Evolutionary conservation across 768 basidiomycete species (phyloP).

Genomic region (Suillus lakei): DNA sequence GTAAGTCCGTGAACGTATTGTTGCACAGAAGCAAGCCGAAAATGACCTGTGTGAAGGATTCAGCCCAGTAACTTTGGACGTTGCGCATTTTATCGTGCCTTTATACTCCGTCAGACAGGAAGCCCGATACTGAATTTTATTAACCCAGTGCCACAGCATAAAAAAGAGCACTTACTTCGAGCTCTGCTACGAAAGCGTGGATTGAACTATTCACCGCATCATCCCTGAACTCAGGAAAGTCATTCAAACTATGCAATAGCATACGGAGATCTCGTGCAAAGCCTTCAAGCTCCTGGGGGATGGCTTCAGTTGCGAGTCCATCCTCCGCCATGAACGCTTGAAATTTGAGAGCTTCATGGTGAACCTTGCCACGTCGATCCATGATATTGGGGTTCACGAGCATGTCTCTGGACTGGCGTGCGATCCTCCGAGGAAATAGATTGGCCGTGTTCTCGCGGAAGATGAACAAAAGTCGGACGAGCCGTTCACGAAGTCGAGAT

Average conservation of each 20-base stretch:
- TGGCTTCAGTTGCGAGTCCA: slow-evolving; percentile 43
- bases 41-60: slow-evolving; percentile 38
- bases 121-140: slow-evolving; percentile 44
- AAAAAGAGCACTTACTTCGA: slow-evolving; percentile 34
- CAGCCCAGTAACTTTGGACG: neutral
- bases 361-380: slow-evolving; percentile 20
- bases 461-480: slow-evolving; percentile 45
- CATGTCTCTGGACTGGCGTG: slow-evolving; percentile 32
- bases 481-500: slow-evolving; percentile 44
- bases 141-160: neutral
- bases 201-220: slow-evolving; percentile 47
- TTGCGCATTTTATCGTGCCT: slow-evolving; percentile 23
- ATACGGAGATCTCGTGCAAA: slow-evolving; percentile 46
- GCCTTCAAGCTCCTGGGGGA: slow-evolving; percentile 43
- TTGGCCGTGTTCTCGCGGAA: slow-evolving; percentile 52
- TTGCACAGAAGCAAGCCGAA: slow-evolving; percentile 46
- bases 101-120: slow-evolving; percentile 46
- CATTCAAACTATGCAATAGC: slow-evolving; percentile 47
- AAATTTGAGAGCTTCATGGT: slow-evolving; percentile 29
- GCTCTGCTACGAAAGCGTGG: slow-evolving; percentile 42
- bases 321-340: slow-evolving; percentile 35
- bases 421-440: slow-evolving; percentile 46
- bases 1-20: slow-evolving; percentile 47
- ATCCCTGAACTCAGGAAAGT: slow-evolving; percentile 51
- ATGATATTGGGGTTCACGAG: slow-evolving; percentile 30